phyloP scores from a whole-genome alignment of 331 rosid species.

The Erythrophleum ivorense region DNA sequence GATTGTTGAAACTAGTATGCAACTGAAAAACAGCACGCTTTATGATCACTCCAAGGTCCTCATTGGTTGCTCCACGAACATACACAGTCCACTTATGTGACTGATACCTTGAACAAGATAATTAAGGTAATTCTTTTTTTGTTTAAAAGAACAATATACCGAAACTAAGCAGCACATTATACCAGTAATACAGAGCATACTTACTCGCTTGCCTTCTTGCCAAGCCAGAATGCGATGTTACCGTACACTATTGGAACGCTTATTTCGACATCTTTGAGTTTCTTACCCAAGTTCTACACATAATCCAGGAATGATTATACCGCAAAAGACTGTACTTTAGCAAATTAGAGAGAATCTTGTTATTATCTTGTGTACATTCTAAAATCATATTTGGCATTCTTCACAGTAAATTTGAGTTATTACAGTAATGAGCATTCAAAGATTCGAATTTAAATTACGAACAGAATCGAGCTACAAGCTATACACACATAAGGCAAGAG shows the following conservation, averaged over 20 bases:
- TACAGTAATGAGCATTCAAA: conserved; percentile 23
- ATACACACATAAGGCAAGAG: conserved; percentile 1
- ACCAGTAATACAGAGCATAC: conserved; percentile 44
- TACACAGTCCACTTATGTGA: conserved; percentile 88
- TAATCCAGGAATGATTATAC: conserved; percentile 45
- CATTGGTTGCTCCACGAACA: conserved; percentile 79
- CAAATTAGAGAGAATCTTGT: conserved; percentile 23
- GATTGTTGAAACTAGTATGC: conserved; percentile 86
- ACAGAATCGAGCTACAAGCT: conserved; percentile 27
- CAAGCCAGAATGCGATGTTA: conserved; percentile 86
- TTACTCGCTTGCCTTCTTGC: conserved; percentile 91
- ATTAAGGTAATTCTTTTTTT: conserved; percentile 11
- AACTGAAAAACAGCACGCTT: conserved; percentile 82
- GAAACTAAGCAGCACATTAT: conserved; percentile 28
- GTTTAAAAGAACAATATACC: neutral
- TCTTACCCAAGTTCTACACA: conserved; percentile 67
- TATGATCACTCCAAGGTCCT: conserved; percentile 70
- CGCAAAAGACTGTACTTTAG: conserved; percentile 24
- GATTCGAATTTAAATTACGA: conserved; percentile 35
- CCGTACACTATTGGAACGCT: conserved; percentile 84
- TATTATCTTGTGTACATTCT: conserved; percentile 20
- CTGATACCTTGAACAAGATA: conserved; percentile 60
- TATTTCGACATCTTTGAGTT: conserved; percentile 73
- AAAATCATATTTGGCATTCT: conserved; percentile 25
- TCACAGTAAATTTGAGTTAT: conserved; percentile 19